Evolutionary conservation across 306 rosid species (phyloP).

Genomic region (Quercus ilex): DNA sequence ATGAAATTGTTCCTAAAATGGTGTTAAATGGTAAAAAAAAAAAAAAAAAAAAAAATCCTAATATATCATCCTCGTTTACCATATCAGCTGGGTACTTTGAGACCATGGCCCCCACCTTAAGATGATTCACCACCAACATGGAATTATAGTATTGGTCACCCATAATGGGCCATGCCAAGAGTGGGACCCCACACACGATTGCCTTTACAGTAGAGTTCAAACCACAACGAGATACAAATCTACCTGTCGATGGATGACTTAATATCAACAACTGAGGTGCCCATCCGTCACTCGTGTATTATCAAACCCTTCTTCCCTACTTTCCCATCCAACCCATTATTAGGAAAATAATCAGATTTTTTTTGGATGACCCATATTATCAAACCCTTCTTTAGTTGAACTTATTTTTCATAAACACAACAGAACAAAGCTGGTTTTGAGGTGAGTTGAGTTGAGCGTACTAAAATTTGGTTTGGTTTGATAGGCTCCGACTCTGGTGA

Average conservation of each 20-base stretch:
- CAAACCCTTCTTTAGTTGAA: slow-evolving; percentile 3
- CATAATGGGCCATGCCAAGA: slow-evolving; percentile 61
- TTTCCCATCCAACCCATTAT: slow-evolving; percentile 23
- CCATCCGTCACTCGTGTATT: slow-evolving; percentile 43
- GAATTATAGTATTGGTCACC: slow-evolving; percentile 58
- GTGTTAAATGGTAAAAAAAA: no score
- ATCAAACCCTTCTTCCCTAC: slow-evolving; percentile 53
- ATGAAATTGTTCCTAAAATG: no score
- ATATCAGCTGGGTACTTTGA: slow-evolving; percentile 16
- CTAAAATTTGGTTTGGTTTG: no score
- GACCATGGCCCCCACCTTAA: slow-evolving; percentile 35
- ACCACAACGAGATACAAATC: slow-evolving; percentile 63
- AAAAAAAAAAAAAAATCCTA: no score
- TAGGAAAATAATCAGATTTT: slow-evolving; percentile 28
- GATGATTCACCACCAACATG: slow-evolving; percentile 40
- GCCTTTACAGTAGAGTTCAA: slow-evolving; percentile 71
- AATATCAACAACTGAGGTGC: slow-evolving; percentile 69
- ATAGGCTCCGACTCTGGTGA: no score
- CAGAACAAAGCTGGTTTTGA: no score
- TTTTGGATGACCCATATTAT: slow-evolving; percentile 54
- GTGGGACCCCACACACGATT: slow-evolving; percentile 41
- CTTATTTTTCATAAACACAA: no score
- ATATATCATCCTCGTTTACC: slow-evolving; percentile 21
- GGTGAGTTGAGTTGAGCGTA: no score
- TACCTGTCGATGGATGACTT: slow-evolving; percentile 69